Evolutionary conservation across 2,329 filamentous ascomycete species (phyloP).

Genomic region (Ciborinia camelliae): DNA sequence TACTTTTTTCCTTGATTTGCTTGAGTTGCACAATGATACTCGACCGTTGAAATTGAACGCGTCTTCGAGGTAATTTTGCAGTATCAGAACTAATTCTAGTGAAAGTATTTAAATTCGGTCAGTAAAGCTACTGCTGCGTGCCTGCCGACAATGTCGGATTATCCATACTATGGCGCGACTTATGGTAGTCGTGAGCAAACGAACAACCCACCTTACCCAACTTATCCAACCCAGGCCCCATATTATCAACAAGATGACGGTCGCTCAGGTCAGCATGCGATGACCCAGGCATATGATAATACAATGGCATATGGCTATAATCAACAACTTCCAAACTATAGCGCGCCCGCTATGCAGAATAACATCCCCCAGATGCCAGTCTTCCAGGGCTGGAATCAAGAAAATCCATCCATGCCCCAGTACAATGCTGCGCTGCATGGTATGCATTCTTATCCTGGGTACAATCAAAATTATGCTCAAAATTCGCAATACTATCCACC

Average conservation of each 20-base stretch:
- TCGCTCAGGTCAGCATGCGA: constrained; percentile 26
- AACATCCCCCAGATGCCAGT: constrained; percentile 34
- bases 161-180: constrained; percentile 44
- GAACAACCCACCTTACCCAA: constrained; percentile 30
- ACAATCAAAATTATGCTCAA: constrained; percentile 26
- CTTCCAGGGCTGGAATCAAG: constrained; percentile 37
- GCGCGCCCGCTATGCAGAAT: constrained; percentile 29
- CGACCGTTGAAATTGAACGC: constrained; percentile 28
- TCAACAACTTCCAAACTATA: constrained; percentile 30
- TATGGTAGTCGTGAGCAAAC: constrained; percentile 31
- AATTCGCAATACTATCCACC: constrained; percentile 22
- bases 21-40: constrained; percentile 30
- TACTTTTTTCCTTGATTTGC: constrained; percentile 22
- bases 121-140: constrained; percentile 1
- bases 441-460: constrained; percentile 27
- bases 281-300: constrained; percentile 30
- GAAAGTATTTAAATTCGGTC: neutral
- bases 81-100: constrained; percentile 11
- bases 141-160: constrained; percentile 44
- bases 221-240: constrained; percentile 26
- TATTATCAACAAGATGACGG: constrained; percentile 31
- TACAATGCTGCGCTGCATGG: constrained; percentile 24
- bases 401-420: constrained; percentile 27
- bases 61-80: constrained; percentile 21
- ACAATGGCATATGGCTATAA: constrained; percentile 36